These are phyloP conservation scores for Ophiostoma ips DNA, from an alignment of 2,329 filamentous ascomycete genomes.

Conservation along the genomic window DNA sequence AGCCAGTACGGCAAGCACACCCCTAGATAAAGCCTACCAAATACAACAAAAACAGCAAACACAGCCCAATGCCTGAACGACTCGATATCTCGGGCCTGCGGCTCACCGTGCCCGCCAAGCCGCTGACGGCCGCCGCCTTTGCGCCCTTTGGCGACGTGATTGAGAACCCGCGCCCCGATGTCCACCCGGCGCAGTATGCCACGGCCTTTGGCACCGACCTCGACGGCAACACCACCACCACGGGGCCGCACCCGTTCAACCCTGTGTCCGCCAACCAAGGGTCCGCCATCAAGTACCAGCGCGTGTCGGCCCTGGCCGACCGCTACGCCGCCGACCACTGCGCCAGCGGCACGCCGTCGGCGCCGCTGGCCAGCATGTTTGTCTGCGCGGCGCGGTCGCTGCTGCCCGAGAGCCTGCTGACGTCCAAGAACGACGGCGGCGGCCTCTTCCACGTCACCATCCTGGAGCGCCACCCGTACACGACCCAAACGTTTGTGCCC, in stretches of 20 bases:
- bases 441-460: conserved; percentile 51
- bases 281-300: conserved; percentile 71
- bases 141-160: conserved; percentile 72
- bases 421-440: conserved; percentile 1
- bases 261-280: conserved; percentile 66
- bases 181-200: conserved; percentile 32
- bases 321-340: conserved; percentile 45
- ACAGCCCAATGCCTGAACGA: conserved; percentile 10
- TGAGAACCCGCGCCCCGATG: conserved; percentile 50
- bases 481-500: conserved; percentile 84
- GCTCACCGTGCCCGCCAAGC: conserved; percentile 42
- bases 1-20: too few species aligned
- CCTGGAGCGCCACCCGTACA: conserved; percentile 86
- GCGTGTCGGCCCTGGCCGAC: conserved; percentile 61
- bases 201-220: conserved; percentile 6
- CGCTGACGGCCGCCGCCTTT: conserved; percentile 58
- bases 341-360: conserved; percentile 40
- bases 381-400: conserved; percentile 55
- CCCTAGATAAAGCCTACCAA: too few species aligned
- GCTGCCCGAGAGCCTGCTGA: background rate
- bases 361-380: conserved; percentile 74
- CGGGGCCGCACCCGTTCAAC: conserved; percentile 19
- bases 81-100: conserved; percentile 31
- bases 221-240: background rate
- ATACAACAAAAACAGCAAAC: background rate